Evolutionary conservation across 257 asterid species (phyloP).

Genomic region (Haberlea rhodopensis): DNA sequence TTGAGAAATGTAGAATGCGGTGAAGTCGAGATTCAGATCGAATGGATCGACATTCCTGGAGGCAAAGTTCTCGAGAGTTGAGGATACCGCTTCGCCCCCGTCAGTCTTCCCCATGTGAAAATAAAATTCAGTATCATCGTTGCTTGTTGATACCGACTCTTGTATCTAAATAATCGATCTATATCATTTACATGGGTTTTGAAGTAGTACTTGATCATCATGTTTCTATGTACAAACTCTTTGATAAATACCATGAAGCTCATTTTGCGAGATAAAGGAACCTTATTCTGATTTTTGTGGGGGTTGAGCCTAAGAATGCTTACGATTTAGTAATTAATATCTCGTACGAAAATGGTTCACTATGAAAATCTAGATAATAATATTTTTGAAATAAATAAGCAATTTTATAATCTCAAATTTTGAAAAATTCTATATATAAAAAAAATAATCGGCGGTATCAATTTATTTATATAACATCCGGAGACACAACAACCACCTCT

Average conservation of each 20-base stretch:
- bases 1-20: constrained; percentile 51
- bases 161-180: background rate
- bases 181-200: background rate
- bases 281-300: background rate
- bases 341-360: background rate
- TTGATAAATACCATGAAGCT: background rate
- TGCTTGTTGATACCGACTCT: background rate
- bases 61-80: background rate
- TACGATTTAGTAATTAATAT: background rate
- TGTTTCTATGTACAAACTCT: background rate
- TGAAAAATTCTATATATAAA: too few relatives aligned
- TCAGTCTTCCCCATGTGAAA: background rate
- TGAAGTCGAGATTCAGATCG: constrained; percentile 39
- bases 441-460: too few relatives aligned
- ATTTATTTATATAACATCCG: too few relatives aligned
- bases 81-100: background rate
- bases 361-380: background rate
- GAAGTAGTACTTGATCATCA: background rate
- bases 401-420: too few relatives aligned
- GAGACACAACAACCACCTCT: too few relatives aligned
- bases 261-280: too few relatives aligned
- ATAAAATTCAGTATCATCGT: background rate
- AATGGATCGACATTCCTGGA: background rate
- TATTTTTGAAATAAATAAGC: too few relatives aligned
- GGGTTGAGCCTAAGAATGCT: background rate